These are phyloP conservation scores for Naematelia encephala DNA, from an alignment of 768 basidiomycete species.

Conservation along the genomic window DNA sequence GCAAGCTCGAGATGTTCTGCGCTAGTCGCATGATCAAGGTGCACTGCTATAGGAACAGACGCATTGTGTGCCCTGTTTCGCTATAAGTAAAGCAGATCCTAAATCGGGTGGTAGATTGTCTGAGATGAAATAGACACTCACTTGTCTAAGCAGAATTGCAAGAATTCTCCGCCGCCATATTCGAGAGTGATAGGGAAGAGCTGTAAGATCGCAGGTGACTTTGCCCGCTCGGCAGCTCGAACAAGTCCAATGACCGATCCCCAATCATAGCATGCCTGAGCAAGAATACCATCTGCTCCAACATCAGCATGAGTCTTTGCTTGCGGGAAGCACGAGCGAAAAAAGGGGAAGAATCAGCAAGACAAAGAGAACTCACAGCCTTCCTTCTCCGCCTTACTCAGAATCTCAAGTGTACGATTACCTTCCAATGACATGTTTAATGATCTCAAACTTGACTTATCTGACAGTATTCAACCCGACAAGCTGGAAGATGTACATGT, in stretches of 20 bases:
- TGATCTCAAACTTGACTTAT: too few relatives aligned
- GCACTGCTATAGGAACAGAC: constrained; percentile 50
- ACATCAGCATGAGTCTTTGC: background rate
- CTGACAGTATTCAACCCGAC: too few relatives aligned
- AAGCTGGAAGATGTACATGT: too few relatives aligned
- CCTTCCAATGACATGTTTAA: background rate
- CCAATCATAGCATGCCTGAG: constrained; percentile 47
- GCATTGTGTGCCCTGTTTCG: constrained; percentile 49
- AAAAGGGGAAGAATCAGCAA: background rate
- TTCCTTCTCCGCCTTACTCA: constrained; percentile 45
- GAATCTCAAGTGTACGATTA: constrained; percentile 49
- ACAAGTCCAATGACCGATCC: constrained; percentile 46
- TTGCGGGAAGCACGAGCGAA: background rate
- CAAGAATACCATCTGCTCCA: constrained; percentile 37
- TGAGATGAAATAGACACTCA: constrained; percentile 15
- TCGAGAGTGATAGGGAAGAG: constrained; percentile 48
- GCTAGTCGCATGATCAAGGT: constrained; percentile 50
- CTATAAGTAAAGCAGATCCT: too few relatives aligned
- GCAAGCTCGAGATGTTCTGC: constrained; percentile 50
- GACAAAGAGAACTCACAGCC: constrained; percentile 28
- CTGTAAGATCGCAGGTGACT: constrained; percentile 50
- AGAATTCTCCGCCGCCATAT: constrained; percentile 43
- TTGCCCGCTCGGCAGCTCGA: constrained; percentile 47
- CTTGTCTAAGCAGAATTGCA: constrained; percentile 46
- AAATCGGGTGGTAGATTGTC: too few relatives aligned